A percentile compares a stretch with the other conserved stretches of the same genome.
phyloP scores from a whole-genome alignment of 179 eudicot species.

The Camellia oleifera region DNA sequence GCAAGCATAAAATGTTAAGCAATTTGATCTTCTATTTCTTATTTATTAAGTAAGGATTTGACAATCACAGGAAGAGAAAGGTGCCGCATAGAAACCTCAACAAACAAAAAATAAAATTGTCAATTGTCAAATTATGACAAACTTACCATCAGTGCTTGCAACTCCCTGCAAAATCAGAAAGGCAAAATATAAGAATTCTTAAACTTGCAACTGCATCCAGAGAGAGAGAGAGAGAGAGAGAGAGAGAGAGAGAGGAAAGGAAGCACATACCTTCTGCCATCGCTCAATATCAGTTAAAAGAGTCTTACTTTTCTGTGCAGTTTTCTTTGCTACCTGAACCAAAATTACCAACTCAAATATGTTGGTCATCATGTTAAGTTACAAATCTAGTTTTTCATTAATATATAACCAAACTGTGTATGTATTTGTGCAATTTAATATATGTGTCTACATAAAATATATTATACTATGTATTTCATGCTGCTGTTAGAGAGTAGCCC shows the following conservation, averaged over 20 bases:
- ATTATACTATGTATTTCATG: too few species aligned
- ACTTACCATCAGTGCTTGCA: constrained; percentile 86
- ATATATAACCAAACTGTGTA: not conserved
- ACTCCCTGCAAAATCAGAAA: constrained; percentile 69
- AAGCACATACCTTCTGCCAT: constrained; percentile 78
- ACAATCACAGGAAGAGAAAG: not conserved
- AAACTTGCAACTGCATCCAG: constrained; percentile 14
- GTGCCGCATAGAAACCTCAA: not conserved
- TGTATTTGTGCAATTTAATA: not conserved
- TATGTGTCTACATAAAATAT: too few species aligned
- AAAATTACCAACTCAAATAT: constrained; percentile 18
- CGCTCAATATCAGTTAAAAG: constrained; percentile 85
- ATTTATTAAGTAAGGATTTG: not conserved
- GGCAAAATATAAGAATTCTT: constrained; percentile 16
- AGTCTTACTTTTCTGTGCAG: constrained; percentile 84
- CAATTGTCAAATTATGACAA: not conserved
- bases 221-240: not conserved
- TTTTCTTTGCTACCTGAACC: constrained; percentile 88
- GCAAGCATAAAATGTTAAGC: not conserved
- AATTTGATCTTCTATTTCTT: not conserved
- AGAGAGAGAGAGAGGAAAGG: not conserved
- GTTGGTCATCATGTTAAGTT: not conserved
- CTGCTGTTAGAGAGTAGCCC: too few species aligned
- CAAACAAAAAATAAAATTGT: not conserved
- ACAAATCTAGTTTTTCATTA: not conserved